Evolutionary conservation across 2,329 filamentous ascomycete species (phyloP).

Genomic region (Colletotrichum sp.): DNA sequence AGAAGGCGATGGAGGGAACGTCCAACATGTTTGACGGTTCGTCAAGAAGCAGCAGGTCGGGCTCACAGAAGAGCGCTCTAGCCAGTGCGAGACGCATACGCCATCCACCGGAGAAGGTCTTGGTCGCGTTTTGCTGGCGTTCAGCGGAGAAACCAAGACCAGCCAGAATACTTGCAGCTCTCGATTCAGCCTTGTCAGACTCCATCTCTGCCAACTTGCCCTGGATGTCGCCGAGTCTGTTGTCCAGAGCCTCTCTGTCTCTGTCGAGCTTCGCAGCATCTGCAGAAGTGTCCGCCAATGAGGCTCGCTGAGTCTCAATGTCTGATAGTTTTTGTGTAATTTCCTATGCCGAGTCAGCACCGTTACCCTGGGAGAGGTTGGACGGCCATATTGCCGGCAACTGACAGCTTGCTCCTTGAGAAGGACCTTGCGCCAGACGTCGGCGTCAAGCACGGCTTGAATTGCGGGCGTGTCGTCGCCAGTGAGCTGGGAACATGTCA

Average conservation of each 20-base stretch:
- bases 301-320: constrained; percentile 78
- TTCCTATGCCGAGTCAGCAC: constrained; percentile 59
- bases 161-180: constrained; percentile 93
- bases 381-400: constrained; percentile 20
- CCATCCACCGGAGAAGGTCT: constrained; percentile 99
- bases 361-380: constrained; percentile 17
- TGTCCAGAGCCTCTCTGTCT: constrained; percentile 88
- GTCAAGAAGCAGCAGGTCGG: constrained; percentile 92
- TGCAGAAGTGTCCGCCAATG: constrained; percentile 87
- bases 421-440: constrained; percentile 97
- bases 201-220: constrained; percentile 96
- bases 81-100: constrained; percentile 96
- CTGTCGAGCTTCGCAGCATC: constrained; percentile 86
- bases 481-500: constrained; percentile 65
- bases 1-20: constrained; percentile 98
- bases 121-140: constrained; percentile 90
- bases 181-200: constrained; percentile 95
- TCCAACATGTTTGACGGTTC: constrained; percentile 99
- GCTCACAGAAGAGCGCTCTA: constrained; percentile 96
- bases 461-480: constrained; percentile 95
- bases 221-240: constrained; percentile 90
- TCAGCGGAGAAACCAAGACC: constrained; percentile 96
- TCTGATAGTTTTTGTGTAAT: constrained; percentile 77
- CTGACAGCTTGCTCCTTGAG: constrained; percentile 84
- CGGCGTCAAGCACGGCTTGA: constrained; percentile 94